Evolutionary conservation across 768 basidiomycete genomes (phyloP), one percentile per base, ranked within the genome.

Genomic region (Trametes villosa): DNA sequence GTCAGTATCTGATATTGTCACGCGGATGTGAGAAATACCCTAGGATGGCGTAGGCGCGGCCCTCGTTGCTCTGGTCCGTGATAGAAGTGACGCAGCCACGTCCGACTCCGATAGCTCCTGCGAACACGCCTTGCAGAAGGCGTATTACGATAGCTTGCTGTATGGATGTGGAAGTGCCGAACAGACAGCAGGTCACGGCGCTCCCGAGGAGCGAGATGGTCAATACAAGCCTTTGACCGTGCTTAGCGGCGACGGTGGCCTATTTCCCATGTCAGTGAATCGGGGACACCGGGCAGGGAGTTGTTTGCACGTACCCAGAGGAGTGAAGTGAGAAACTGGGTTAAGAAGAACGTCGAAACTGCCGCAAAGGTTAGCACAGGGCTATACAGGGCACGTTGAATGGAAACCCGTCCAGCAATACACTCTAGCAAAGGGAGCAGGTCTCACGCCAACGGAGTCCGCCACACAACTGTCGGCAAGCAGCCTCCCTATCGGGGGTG

Each of bases 181-280:
- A 94, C 36, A 86, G 71, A 27, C 85, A 77, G 69, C 92, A 91
- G 12, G 91, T 91, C 42, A 91, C 65, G 0, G 93, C 89, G 68
- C 90, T 91, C 24, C 96, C 96, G 36, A 96, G 74, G 47, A 99
- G 78, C 48, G 94, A 94, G 26, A 92, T 80, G 49, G 88, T 86
- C 33, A 99, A 79, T 8, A 99, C 96, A 9, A 84, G 81, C 17
- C 96, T 87, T 40, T 86, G 83, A 41, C 95, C 94, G 71, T 98
- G 93, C 75, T 86, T 91, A 59, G 95, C 91, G 24, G 96, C 96
- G 22, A 96, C 86, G n/a, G 94, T 94, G 54, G 94, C 92, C 90
- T 91, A 63, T 31, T 27, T 13, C 13, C 26, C 15, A 17, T 17
- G 26, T 58, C 22, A 38, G 22, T 30, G 12, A 42, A 42, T 33